A percentile compares a stretch with the other conserved stretches of the same genome.
Conservation (phyloP, 1,139 yeast species). For the Petasospora rhodanensis region DNA sequence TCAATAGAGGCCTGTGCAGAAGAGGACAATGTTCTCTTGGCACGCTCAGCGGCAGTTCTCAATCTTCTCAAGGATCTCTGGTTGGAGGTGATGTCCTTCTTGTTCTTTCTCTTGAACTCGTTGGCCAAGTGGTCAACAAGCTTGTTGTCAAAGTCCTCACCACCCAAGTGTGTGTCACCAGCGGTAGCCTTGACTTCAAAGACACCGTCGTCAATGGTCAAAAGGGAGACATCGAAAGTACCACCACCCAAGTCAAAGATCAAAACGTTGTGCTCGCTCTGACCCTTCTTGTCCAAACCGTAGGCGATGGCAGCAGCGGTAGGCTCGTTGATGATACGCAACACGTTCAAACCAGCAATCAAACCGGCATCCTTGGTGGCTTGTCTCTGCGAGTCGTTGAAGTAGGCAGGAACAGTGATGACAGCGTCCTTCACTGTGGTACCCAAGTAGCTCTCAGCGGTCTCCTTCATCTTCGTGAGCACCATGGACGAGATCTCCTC, state of each 20-base stretch:
- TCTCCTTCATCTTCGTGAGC: too few relatives aligned
- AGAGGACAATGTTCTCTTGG: slow-evolving; percentile 81
- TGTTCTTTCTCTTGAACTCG: slow-evolving; percentile 80
- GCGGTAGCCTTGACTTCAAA: slow-evolving; percentile 98
- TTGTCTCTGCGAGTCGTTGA: slow-evolving; percentile 98
- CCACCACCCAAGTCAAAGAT: too few relatives aligned
- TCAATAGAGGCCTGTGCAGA: slow-evolving; percentile 83
- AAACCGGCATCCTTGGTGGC: slow-evolving; percentile 99
- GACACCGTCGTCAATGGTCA: slow-evolving; percentile 96
- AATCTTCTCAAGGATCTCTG: slow-evolving; percentile 82
- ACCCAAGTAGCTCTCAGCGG: slow-evolving; percentile 89
- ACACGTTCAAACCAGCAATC: slow-evolving; percentile 94
- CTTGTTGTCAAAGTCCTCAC: slow-evolving; percentile 80
- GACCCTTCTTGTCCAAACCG: slow-evolving; percentile 90
- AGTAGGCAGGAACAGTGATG: slow-evolving; percentile 96
- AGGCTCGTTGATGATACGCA: slow-evolving; percentile 97
- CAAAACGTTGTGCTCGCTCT: slow-evolving; percentile 83
- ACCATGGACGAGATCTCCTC: slow-evolving; percentile 98
- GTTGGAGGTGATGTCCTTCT: slow-evolving; percentile 64
- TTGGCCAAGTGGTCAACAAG: slow-evolving; percentile 67
- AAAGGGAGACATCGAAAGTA: slow-evolving; percentile 94
- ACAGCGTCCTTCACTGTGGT: slow-evolving; percentile 92
- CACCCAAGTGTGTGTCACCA: too few relatives aligned
- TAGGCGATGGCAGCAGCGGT: slow-evolving; percentile 99
- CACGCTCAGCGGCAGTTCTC: slow-evolving; percentile 88